Percentiles rank a stretch among this genome's conserved stretches.
Evolutionary conservation across 2,329 filamentous ascomycete genomes (phyloP).

Genomic region (Calonectria hawksworthii): DNA sequence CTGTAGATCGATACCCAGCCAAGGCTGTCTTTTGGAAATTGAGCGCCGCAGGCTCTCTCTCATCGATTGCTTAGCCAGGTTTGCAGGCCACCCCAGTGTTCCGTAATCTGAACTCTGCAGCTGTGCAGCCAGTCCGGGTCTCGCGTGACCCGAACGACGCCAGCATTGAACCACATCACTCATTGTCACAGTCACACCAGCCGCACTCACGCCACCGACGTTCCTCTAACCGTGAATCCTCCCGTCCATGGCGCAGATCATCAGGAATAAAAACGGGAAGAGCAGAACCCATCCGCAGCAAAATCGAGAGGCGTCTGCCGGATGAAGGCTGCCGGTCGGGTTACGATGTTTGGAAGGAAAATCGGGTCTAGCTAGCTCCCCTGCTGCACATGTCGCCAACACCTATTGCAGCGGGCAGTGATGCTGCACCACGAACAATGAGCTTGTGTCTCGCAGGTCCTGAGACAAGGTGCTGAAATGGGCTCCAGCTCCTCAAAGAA

Average conservation of each 20-base stretch:
- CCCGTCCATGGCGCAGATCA: neutral
- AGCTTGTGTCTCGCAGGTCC: conserved; percentile 5
- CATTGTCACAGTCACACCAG: neutral
- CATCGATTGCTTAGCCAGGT: neutral
- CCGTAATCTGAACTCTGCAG: neutral
- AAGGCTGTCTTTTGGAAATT: conserved; percentile 1
- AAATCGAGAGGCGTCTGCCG: neutral
- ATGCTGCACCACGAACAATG: neutral
- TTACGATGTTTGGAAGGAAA: conserved; percentile 12
- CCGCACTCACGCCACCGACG: neutral
- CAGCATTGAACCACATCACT: conserved; percentile 3
- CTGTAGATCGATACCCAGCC: conserved; percentile 20
- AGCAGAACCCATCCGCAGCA: neutral
- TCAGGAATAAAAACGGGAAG: neutral
- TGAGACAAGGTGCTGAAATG: neutral
- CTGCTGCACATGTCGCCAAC: neutral
- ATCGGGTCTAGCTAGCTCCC: neutral
- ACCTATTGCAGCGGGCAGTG: neutral
- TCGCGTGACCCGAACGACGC: neutral
- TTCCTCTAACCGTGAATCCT: neutral
- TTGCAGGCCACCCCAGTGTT: neutral
- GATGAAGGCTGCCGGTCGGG: conserved; percentile 4
- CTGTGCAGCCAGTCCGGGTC: neutral
- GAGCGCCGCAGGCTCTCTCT: neutral
- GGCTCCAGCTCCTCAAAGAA: conserved; percentile 5